These are phyloP conservation scores for Chamaecyparis obtusa DNA, from an alignment of 75 land plant genomes.

Conservation along the genomic window DNA sequence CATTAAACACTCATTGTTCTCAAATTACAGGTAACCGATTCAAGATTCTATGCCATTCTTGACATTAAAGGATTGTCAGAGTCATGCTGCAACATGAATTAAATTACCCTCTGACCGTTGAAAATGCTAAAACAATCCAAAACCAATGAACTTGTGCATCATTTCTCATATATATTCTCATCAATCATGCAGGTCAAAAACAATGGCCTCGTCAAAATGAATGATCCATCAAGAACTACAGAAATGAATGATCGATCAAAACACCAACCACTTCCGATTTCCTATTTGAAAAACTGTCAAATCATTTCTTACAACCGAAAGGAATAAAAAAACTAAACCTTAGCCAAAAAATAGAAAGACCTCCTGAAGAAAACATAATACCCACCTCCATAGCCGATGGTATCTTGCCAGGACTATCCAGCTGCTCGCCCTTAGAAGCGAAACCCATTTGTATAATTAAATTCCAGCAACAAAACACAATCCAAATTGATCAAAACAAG, in stretches of 20 bases:
- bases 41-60: background rate
- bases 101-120: background rate
- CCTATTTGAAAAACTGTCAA: background rate
- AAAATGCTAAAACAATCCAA: too few species aligned
- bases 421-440: background rate
- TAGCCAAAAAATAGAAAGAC: too few species aligned
- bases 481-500: background rate
- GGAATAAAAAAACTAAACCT: too few species aligned
- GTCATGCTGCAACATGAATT: background rate
- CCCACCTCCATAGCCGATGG: slow-evolving; percentile 29
- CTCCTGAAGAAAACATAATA: background rate
- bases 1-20: background rate
- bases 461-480: background rate
- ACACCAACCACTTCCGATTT: background rate
- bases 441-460: background rate
- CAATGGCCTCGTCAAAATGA: too few species aligned
- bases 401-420: background rate
- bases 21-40: background rate
- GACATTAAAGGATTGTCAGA: background rate
- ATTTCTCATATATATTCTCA: too few species aligned
- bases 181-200: too few species aligned
- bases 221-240: too few species aligned
- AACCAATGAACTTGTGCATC: too few species aligned
- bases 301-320: background rate
- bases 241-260: too few species aligned